Evolutionary conservation across 1,284 basidiomycete species (phyloP), one percentile per base, ranked within the genome.

Genomic region (Sanghuangporus sanghuang): DNA sequence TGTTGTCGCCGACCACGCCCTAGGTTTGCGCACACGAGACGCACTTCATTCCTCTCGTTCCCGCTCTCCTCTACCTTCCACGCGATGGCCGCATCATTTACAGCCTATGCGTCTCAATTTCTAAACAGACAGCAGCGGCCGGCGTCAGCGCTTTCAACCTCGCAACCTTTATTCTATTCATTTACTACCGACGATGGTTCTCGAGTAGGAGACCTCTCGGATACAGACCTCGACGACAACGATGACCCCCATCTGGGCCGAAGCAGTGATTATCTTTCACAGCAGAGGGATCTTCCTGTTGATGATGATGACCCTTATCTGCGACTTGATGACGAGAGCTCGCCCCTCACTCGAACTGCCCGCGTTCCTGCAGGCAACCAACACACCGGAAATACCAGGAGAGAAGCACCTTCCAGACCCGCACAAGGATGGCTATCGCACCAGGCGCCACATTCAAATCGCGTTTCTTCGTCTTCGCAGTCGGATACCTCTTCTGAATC

Each of bases 141-240:
- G 61, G 58, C 70, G 16, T 72, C 77, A 1, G 65, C 65, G 21
- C 21, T 49, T 2, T 48, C 62, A 52, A 85, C 86, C 50, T 85
- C 84, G 39, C 88, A 90, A 72, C 89, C 89, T 63, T 82, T 91
- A 72, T 91, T 91, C 79, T 91, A 87, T 79, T 90, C 89, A 16
- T 91, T 91, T 73, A 86, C 86, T 54, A 89, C 87, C 68, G 86
- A 89, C 74, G 80, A 85, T 64, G 87, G 79, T 64, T 87, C 85
- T 69, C 83, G 81, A 70, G 76, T 75, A 69, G 82, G 79, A 35
- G 76, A 79, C 69, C 59, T 67, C 48, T 57, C 60, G 50, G 69
- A 76, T 66, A 78, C 81, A 68, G 77, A 76, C 46, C 82, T 85
- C 69, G 87, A 89, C 72, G 89, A 91, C 77, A 70, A 82, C 46